phyloP scores from a whole-genome alignment of 495 filamentous ascomycete species.

The Aspergillus cavernicola region DNA sequence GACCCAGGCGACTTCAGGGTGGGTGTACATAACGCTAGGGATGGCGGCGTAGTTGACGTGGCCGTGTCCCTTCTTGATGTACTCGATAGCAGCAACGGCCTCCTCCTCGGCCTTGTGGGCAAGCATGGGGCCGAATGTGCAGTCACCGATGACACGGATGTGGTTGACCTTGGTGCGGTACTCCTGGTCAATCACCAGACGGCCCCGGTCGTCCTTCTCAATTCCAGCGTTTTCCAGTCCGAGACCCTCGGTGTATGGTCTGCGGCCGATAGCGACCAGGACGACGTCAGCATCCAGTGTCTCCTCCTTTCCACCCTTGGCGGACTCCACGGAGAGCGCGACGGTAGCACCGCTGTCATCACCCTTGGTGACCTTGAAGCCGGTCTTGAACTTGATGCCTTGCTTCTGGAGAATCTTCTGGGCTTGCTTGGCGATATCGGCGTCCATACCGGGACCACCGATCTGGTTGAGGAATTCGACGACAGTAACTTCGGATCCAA shows the following conservation, averaged over 20 bases:
- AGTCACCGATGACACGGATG: slow-evolving; percentile 95
- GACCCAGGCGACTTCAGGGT: slow-evolving; percentile 98
- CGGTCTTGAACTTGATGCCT: slow-evolving; percentile 96
- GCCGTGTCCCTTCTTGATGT: slow-evolving; percentile 93
- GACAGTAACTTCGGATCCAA: slow-evolving; percentile 92
- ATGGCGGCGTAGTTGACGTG: slow-evolving; percentile 99
- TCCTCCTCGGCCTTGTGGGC: slow-evolving; percentile 99
- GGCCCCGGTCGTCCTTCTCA: slow-evolving; percentile 89
- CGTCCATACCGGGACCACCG: slow-evolving; percentile 96
- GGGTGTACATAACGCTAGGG: slow-evolving; percentile 98
- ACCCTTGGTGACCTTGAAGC: slow-evolving; percentile 88
- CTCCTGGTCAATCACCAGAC: slow-evolving; percentile 94
- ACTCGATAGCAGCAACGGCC: slow-evolving; percentile 89
- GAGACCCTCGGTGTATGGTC: slow-evolving; percentile 89
- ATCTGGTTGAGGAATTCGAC: slow-evolving; percentile 96
- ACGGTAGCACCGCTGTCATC: slow-evolving; percentile 73
- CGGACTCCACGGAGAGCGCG: slow-evolving; percentile 79
- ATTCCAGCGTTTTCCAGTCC: slow-evolving; percentile 91
- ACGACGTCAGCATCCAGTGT: slow-evolving; percentile 92
- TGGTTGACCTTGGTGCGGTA: slow-evolving; percentile 96
- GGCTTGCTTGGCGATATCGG: slow-evolving; percentile 84
- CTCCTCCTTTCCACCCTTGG: slow-evolving; percentile 95
- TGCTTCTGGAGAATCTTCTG: slow-evolving; percentile 96
- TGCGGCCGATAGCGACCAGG: slow-evolving; percentile 92
- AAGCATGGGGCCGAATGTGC: slow-evolving; percentile 97